Conservation (phyloP, 2,329 filamentous ascomycete genomes). For the Nakataea oryzae region DNA sequence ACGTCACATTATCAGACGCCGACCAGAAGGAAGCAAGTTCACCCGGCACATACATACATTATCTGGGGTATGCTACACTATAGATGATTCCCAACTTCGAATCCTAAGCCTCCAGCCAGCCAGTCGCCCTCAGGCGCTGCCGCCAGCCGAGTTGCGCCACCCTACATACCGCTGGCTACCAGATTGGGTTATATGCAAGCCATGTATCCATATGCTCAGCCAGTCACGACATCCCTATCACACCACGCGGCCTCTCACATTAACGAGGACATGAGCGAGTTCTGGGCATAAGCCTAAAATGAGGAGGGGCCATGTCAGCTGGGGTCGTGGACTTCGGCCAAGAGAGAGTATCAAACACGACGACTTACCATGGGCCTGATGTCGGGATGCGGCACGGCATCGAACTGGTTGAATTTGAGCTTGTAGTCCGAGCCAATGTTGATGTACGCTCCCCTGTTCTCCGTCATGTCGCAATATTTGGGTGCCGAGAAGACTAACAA, state of each 20-base stretch:
- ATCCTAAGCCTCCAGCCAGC: not conserved
- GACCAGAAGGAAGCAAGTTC: not conserved
- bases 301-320: not conserved
- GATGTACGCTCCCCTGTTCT: conserved; percentile 98
- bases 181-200: conserved; percentile 3
- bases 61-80: not conserved
- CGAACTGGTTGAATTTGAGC: conserved; percentile 85
- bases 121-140: conserved; percentile 1
- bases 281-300: conserved; percentile 70
- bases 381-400: conserved; percentile 90
- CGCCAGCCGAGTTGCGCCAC: not conserved
- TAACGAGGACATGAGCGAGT: conserved; percentile 67
- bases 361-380: conserved; percentile 76
- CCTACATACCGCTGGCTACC: not conserved
- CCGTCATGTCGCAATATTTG: conserved; percentile 93
- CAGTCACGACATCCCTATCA: not conserved
- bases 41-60: not conserved
- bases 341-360: not conserved
- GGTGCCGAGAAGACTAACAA: conserved; percentile 82
- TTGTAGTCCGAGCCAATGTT: conserved; percentile 90
- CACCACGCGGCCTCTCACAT: conserved; percentile 39
- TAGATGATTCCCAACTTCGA: not conserved
- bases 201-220: not conserved
- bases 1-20: not conserved
- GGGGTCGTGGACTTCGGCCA: not conserved